Conservation (phyloP, 2,329 filamentous ascomycete genomes). For the Microcera coccophila region DNA sequence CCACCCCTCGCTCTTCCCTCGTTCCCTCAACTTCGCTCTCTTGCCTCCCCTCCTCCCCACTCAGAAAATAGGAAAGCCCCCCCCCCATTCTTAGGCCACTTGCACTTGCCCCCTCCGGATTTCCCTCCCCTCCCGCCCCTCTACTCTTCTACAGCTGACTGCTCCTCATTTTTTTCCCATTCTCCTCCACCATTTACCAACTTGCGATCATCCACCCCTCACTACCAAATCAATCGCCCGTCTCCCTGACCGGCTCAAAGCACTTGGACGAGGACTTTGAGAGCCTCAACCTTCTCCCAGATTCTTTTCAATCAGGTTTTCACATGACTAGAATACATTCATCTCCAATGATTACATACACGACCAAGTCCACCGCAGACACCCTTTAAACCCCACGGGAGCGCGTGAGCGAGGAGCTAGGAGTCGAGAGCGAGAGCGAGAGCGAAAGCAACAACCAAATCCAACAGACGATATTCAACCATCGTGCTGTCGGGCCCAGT, state of each 20-base stretch:
- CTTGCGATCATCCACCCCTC: constrained; percentile 18
- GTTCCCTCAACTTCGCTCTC: constrained; percentile 17
- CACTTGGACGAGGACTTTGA: constrained; percentile 28
- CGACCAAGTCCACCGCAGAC: constrained; percentile 52
- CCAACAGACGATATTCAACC: constrained; percentile 57
- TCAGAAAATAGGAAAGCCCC: constrained; percentile 19
- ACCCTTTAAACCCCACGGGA: constrained; percentile 70
- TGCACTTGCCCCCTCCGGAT: constrained; percentile 22
- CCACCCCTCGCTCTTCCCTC: constrained; percentile 27
- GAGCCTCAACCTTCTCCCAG: constrained; percentile 27
- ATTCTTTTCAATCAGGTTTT: constrained; percentile 33
- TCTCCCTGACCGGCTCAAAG: constrained; percentile 16
- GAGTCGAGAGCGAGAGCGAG: constrained; percentile 33
- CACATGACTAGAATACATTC: constrained; percentile 41
- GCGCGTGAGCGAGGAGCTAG: constrained; percentile 55
- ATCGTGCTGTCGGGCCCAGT: constrained; percentile 45
- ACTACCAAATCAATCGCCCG: constrained; percentile 27
- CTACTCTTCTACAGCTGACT: constrained; percentile 22
- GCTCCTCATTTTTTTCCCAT: constrained; percentile 28
- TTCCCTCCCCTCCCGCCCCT: constrained; percentile 28
- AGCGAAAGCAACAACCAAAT: constrained; percentile 24
- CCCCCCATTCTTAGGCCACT: constrained; percentile 23
- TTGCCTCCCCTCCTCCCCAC: constrained; percentile 24
- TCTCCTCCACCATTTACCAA: constrained; percentile 24
- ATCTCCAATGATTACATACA: constrained; percentile 51